Conservation (phyloP, 1,284 basidiomycete genomes). For the Peniophora sp. region DNA sequence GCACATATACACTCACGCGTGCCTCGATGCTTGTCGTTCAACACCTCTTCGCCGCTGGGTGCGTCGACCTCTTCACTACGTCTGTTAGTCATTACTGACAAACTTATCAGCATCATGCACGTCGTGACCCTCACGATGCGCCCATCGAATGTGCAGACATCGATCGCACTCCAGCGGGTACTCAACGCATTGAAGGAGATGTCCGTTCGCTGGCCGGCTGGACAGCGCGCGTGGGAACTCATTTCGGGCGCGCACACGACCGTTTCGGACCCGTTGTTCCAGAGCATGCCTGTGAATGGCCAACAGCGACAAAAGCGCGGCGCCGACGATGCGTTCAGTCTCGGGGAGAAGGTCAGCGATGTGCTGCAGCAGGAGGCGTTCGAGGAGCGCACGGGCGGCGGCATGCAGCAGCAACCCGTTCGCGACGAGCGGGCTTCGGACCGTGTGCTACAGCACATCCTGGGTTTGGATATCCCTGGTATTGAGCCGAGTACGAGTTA, state of each 20-base stretch:
- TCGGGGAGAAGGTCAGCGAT: constrained; percentile 35
- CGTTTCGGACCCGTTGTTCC: constrained; percentile 30
- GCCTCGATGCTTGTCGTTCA: constrained; percentile 67
- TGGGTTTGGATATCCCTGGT: constrained; percentile 54
- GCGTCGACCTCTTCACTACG: constrained; percentile 19
- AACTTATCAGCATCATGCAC: constrained; percentile 64
- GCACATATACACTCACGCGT: constrained; percentile 54
- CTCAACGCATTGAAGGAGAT: constrained; percentile 64
- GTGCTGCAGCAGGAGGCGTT: constrained; percentile 37
- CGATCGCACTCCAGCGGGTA: constrained; percentile 58
- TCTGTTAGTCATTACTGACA: constrained; percentile 7
- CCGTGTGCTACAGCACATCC: constrained; percentile 63
- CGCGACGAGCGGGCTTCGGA: constrained; percentile 32
- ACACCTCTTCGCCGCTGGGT: constrained; percentile 73
- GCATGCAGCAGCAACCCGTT: constrained; percentile 9
- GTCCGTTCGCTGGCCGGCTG: constrained; percentile 73
- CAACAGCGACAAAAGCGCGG: constrained; percentile 9
- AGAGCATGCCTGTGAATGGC: constrained; percentile 29
- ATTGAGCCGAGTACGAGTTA: constrained; percentile 55
- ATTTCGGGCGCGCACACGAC: constrained; percentile 61
- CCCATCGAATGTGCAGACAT: constrained; percentile 62
- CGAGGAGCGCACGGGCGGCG: constrained; percentile 15
- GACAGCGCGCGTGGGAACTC: constrained; percentile 60
- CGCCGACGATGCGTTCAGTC: constrained; percentile 1
- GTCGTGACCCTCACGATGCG: constrained; percentile 63